Evolutionary conservation across 2,329 filamentous ascomycete genomes (phyloP).

Genomic region (Beauveria scarabaeidicola): DNA sequence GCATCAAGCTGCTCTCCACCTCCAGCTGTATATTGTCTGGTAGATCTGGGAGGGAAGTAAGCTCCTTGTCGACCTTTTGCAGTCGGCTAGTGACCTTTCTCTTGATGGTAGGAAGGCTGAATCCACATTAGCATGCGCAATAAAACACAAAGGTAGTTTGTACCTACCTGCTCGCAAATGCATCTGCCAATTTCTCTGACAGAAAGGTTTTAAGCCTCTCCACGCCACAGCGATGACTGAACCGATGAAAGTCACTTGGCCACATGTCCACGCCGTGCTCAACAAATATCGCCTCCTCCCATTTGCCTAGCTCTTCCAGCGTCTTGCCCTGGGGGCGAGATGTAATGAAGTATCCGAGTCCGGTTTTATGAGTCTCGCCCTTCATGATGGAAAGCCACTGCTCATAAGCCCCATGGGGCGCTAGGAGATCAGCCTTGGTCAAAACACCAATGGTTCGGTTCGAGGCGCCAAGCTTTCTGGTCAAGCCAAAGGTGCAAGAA

Average conservation of each 20-base stretch:
- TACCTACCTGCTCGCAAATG: slow-evolving; percentile 42
- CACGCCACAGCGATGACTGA: slow-evolving; percentile 42
- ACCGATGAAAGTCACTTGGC: slow-evolving; percentile 40
- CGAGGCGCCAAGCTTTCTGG: slow-evolving; percentile 48
- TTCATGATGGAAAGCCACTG: slow-evolving; percentile 59
- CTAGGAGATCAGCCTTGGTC: slow-evolving; percentile 73
- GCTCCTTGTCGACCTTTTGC: slow-evolving; percentile 40
- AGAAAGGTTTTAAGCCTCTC: slow-evolving; percentile 44
- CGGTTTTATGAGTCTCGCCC: slow-evolving; percentile 52
- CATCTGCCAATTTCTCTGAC: slow-evolving; percentile 43
- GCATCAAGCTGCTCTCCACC: slow-evolving; percentile 50
- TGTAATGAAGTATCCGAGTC: slow-evolving; percentile 72
- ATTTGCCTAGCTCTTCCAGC: slow-evolving; percentile 42
- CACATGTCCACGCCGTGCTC: slow-evolving; percentile 31
- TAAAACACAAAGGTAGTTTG: background rate
- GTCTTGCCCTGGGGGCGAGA: slow-evolving; percentile 53
- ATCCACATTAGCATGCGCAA: slow-evolving; percentile 14
- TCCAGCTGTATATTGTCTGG: slow-evolving; percentile 59
- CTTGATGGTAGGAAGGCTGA: slow-evolving; percentile 44
- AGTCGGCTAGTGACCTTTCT: slow-evolving; percentile 44
- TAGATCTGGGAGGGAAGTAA: slow-evolving; percentile 56
- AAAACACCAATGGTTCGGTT: slow-evolving; percentile 63
- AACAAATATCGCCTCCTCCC: slow-evolving; percentile 46
- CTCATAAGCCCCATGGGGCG: slow-evolving; percentile 35
- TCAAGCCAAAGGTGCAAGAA: slow-evolving; percentile 59